Evolutionary conservation across 345 rosid species (phyloP), one percentile per base, ranked within the genome.

Genomic region (Erucastrum elatum): DNA sequence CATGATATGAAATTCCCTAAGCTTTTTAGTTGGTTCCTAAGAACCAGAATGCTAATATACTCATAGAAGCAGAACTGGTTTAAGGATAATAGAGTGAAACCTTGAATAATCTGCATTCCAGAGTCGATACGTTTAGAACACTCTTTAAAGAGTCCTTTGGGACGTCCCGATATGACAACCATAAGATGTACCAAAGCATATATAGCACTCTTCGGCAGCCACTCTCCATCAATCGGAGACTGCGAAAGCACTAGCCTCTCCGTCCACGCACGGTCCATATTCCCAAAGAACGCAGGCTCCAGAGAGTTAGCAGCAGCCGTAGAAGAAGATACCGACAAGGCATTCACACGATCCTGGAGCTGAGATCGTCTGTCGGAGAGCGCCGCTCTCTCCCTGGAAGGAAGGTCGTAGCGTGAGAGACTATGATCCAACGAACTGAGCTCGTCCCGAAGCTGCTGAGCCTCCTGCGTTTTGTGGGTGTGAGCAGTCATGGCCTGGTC

Each of bases 131-230:
- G 96, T 83, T 89, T 91, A 13, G 88, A 86, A 82, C 98, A 95
- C 61, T 95, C 99, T 83, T 91, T 95, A 77, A 93, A 95, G 68
- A 83, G 86, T 75, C 99, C 99, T 76, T 91, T 91, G 6, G 99
- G 99, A 75, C 99, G 99, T 67, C 94, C 94, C 34, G 91, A 81
- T 73, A 91, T 85, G 76, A 89, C 94, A 39, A 87, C 88, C 94
- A 93, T 93, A 66, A 95, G 99, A 82, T 95, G 96, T 72, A 95
- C 90, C 71, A 95, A 87, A 34, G 97, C 94, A 85, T 83, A 86
- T 30, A 93, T 89, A 71, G 99, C 99, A 84, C 82, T 85, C 85
- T 91, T 91, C 6, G 98, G 99, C 44, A 95, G 84, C 99, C 97
- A 95, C 75, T 93, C 93, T 73, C 99, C 99, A 84, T 93, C 87